Percentiles rank a stretch among this genome's conserved stretches.
phyloP scores from a whole-genome alignment of 169 alveolate genomes.

The Eimeria sp. region DNA sequence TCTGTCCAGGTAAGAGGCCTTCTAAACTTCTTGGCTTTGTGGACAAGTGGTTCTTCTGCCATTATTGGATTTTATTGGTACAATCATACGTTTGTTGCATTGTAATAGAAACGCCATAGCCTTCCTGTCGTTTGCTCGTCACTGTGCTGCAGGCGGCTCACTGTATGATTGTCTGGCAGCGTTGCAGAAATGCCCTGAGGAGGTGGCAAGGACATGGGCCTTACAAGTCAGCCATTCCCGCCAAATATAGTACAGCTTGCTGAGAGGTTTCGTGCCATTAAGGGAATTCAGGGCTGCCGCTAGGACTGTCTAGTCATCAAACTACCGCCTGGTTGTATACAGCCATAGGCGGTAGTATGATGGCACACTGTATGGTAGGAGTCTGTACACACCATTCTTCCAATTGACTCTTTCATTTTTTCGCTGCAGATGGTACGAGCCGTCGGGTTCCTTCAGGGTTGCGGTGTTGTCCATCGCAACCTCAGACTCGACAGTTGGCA shows the following conservation, averaged over 20 bases:
- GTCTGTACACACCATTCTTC: not conserved
- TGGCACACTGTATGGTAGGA: not conserved
- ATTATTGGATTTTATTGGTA: not conserved
- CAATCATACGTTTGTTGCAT: not conserved
- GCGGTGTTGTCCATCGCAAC: constrained; percentile 62
- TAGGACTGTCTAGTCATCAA: not conserved
- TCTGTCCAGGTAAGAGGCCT: constrained; percentile 86
- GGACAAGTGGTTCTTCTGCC: not conserved
- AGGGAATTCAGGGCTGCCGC: not conserved
- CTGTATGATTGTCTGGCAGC: constrained; percentile 60
- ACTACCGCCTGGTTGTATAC: no score
- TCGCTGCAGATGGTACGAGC: constrained; percentile 61
- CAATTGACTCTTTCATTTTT: not conserved
- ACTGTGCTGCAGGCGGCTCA: constrained; percentile 49
- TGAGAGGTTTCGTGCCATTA: not conserved
- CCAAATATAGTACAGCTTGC: not conserved
- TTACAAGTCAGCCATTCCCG: constrained; percentile 32
- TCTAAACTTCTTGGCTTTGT: no score
- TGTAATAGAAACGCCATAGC: not conserved
- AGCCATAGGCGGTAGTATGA: not conserved
- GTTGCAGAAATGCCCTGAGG: constrained; percentile 55
- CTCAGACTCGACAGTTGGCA: constrained; percentile 70
- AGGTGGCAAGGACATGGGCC: constrained; percentile 38
- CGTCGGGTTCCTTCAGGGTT: constrained; percentile 52
- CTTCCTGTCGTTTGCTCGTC: not conserved